Percentiles rank a stretch among this genome's conserved stretches.
phyloP scores from a whole-genome alignment of 2,329 filamentous ascomycete genomes.

The Trichoderma afroharzianum region DNA sequence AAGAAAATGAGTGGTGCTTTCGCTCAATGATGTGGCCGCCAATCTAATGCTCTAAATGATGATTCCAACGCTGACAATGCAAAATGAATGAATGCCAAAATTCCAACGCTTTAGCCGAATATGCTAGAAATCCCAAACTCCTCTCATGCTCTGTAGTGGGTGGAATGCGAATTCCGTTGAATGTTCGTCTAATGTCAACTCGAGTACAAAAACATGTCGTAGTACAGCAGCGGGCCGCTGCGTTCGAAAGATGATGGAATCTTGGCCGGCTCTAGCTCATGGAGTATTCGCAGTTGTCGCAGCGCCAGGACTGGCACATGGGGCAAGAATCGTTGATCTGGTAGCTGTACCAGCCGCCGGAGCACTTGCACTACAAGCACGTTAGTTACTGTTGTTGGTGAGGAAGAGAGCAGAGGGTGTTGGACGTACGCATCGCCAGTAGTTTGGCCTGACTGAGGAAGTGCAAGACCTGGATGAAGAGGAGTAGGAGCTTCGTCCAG shows the following conservation, averaged over 20 bases:
- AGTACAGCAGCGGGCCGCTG: neutral
- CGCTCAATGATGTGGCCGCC: neutral
- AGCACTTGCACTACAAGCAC: conserved; percentile 22
- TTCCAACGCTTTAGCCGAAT: conserved; percentile 4
- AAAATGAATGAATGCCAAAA: neutral
- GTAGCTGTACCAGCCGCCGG: conserved; percentile 22
- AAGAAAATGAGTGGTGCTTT: neutral
- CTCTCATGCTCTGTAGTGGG: conserved; percentile 4
- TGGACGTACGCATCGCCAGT: conserved; percentile 22
- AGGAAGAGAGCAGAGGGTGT: neutral
- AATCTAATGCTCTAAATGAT: conserved; percentile 3
- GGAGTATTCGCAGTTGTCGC: conserved; percentile 23
- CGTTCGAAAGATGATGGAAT: neutral
- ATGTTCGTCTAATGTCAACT: neutral
- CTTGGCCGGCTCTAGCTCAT: neutral
- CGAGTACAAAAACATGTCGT: neutral
- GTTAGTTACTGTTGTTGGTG: neutral
- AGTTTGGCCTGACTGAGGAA: neutral
- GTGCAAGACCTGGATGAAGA: neutral
- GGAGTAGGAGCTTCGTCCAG: neutral
- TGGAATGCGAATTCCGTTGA: conserved; percentile 2
- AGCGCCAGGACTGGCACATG: conserved; percentile 23
- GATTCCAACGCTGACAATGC: conserved; percentile 5
- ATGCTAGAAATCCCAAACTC: conserved; percentile 9
- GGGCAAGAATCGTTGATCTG: conserved; percentile 22